Evolutionary conservation across 2,329 filamentous ascomycete species (phyloP).

Genomic region (Byssochlamys sp.): DNA sequence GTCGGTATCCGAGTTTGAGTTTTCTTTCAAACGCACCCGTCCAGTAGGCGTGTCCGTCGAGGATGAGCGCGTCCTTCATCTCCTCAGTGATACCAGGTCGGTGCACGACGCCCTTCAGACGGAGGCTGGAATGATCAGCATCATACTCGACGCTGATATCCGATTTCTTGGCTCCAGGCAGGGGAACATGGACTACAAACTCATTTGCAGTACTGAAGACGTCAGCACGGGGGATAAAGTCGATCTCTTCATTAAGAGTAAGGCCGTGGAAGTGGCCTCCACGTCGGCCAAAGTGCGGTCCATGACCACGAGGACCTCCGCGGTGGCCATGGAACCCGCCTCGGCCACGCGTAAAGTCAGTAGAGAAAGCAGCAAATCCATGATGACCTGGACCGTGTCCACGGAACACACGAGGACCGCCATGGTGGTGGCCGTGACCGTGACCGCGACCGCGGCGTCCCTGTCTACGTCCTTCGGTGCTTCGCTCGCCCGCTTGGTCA

Average conservation of each 20-base stretch:
- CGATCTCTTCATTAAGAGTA: slow-evolving; percentile 14
- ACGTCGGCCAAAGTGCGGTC: not conserved
- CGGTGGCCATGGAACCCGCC: not conserved
- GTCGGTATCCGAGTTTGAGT: slow-evolving; percentile 47
- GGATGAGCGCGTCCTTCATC: slow-evolving; percentile 53
- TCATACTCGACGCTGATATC: slow-evolving; percentile 72
- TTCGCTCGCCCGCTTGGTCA: not conserved
- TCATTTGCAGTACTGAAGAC: slow-evolving; percentile 59
- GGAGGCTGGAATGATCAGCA: slow-evolving; percentile 54
- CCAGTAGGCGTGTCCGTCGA: slow-evolving; percentile 63
- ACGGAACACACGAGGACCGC: not conserved
- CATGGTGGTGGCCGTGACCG: slow-evolving; percentile 7
- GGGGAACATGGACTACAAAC: slow-evolving; percentile 61
- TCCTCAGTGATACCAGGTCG: slow-evolving; percentile 61
- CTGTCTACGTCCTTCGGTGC: slow-evolving; percentile 3
- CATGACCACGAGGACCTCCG: not conserved
- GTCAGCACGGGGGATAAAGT: slow-evolving; percentile 43
- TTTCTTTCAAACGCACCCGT: slow-evolving; percentile 66
- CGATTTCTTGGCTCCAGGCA: slow-evolving; percentile 70
- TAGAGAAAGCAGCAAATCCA: not conserved
- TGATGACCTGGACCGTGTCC: not conserved
- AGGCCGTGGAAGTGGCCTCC: not conserved
- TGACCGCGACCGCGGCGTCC: slow-evolving; percentile 10
- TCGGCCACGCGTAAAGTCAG: not conserved
- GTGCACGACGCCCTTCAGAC: slow-evolving; percentile 62